Percentiles rank a stretch among this genome's conserved stretches.
phyloP scores from a whole-genome alignment of 352 stramenopile species.

The Globisporangium nunn region DNA sequence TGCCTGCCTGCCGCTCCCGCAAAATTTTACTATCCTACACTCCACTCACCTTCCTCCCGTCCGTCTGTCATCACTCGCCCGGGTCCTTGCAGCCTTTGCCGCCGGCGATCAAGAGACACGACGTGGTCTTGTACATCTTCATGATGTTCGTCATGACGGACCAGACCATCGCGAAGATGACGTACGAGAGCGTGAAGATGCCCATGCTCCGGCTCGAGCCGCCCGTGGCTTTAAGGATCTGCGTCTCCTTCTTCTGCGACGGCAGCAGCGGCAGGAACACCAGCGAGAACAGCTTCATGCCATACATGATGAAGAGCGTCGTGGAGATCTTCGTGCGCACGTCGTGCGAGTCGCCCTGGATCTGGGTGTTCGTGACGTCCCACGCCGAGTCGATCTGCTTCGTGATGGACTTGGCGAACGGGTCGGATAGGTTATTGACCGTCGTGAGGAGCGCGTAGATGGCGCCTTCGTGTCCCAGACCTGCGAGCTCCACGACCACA shows the following conservation, averaged over 20 bases:
- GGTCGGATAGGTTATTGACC: constrained; percentile 32
- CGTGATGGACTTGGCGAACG: constrained; percentile 34
- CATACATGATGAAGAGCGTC: constrained; percentile 39
- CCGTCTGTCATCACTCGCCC: no score
- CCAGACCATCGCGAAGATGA: constrained; percentile 19
- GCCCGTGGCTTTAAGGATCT: constrained; percentile 19
- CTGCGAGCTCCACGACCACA: constrained; percentile 51
- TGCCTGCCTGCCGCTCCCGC: not conserved
- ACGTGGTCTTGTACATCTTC: constrained; percentile 18
- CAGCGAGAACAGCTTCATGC: constrained; percentile 37
- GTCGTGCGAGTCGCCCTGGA: constrained; percentile 27
- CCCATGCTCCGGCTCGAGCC: constrained; percentile 16
- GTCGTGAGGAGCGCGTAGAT: constrained; percentile 55
- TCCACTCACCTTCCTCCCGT: not conserved
- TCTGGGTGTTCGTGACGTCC: constrained; percentile 26
- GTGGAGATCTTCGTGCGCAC: constrained; percentile 26
- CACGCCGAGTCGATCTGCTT: constrained; percentile 33
- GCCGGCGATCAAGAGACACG: constrained; percentile 16
- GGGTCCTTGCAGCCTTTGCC: constrained; percentile 11
- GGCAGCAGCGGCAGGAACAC: constrained; percentile 23
- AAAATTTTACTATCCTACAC: constrained; percentile 5
- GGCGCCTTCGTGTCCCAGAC: constrained; percentile 42
- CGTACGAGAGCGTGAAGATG: constrained; percentile 15
- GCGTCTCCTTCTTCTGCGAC: constrained; percentile 20
- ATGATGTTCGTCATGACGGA: constrained; percentile 27